Evolutionary conservation across 306 rosid species (phyloP).

Genomic region (Vigna nakashimae): DNA sequence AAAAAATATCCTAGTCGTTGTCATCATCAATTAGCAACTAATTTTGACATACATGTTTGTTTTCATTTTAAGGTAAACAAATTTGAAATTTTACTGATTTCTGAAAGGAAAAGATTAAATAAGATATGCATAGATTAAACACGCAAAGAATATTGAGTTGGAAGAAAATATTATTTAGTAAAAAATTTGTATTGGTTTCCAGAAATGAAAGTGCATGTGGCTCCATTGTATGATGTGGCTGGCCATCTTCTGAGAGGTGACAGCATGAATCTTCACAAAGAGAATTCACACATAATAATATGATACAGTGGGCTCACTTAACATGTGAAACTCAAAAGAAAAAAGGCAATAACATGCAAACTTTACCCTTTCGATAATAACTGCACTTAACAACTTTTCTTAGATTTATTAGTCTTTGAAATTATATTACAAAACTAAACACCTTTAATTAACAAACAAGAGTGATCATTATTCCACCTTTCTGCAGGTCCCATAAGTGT

Average conservation of each 20-base stretch:
- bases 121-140: neutral
- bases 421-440: constrained; percentile 52
- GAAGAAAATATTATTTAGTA: neutral
- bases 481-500: constrained; percentile 44
- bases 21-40: constrained; percentile 1
- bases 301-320: constrained; percentile 55
- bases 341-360: constrained; percentile 30
- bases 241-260: constrained; percentile 46
- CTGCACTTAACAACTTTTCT: constrained; percentile 39
- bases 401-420: constrained; percentile 40
- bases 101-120: neutral
- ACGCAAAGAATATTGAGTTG: neutral
- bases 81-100: neutral
- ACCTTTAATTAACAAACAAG: constrained; percentile 25
- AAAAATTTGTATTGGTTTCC: neutral
- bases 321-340: constrained; percentile 51
- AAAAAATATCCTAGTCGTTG: neutral
- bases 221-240: constrained; percentile 49
- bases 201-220: constrained; percentile 53
- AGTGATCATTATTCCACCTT: constrained; percentile 19
- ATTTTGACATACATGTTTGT: neutral
- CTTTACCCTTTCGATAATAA: constrained; percentile 45
- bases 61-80: neutral
- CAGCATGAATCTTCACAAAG: constrained; percentile 45
- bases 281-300: constrained; percentile 52